A percentile compares a stretch with the other conserved stretches of the same genome.
These are phyloP conservation scores for Capronia epimyces DNA, from an alignment of 2,329 filamentous ascomycete genomes.

Conservation along the genomic window DNA sequence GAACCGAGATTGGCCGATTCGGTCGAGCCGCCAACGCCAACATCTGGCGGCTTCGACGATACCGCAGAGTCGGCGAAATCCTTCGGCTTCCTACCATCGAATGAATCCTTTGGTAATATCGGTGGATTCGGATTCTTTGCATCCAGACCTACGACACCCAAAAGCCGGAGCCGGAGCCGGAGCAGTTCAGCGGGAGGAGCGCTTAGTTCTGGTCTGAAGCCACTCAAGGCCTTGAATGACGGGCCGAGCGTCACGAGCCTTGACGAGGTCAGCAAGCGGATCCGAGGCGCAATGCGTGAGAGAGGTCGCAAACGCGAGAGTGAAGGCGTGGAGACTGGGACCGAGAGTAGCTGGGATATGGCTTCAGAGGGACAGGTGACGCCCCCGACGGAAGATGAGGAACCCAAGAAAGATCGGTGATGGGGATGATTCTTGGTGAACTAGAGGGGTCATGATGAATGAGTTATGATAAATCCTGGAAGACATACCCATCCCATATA, in stretches of 20 bases:
- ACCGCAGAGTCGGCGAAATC: constrained; percentile 29
- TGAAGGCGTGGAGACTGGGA: constrained; percentile 24
- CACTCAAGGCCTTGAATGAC: constrained; percentile 58
- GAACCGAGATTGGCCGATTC: constrained; percentile 30
- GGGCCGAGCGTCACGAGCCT: constrained; percentile 69
- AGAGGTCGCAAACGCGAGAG: constrained; percentile 53
- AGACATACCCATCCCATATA: too few species aligned
- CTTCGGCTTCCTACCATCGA: constrained; percentile 59
- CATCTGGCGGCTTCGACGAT: constrained; percentile 28
- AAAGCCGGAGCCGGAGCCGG: constrained; percentile 62
- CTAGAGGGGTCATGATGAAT: not conserved
- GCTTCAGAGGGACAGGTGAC: constrained; percentile 25
- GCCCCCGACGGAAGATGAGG: constrained; percentile 27
- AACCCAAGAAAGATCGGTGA: constrained; percentile 27
- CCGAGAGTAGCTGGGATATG: constrained; percentile 30
- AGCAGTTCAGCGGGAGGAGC: constrained; percentile 63
- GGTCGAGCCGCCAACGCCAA: constrained; percentile 31
- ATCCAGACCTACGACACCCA: constrained; percentile 76
- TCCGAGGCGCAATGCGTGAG: constrained; percentile 77
- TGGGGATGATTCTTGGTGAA: not conserved
- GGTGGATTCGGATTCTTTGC: constrained; percentile 85
- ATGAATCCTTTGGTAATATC: constrained; percentile 91
- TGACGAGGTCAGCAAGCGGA: constrained; percentile 76
- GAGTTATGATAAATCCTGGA: not conserved
- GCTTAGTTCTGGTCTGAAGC: constrained; percentile 55